phyloP scores from a whole-genome alignment of 495 filamentous ascomycete species.

The Xylaria nigripes region DNA sequence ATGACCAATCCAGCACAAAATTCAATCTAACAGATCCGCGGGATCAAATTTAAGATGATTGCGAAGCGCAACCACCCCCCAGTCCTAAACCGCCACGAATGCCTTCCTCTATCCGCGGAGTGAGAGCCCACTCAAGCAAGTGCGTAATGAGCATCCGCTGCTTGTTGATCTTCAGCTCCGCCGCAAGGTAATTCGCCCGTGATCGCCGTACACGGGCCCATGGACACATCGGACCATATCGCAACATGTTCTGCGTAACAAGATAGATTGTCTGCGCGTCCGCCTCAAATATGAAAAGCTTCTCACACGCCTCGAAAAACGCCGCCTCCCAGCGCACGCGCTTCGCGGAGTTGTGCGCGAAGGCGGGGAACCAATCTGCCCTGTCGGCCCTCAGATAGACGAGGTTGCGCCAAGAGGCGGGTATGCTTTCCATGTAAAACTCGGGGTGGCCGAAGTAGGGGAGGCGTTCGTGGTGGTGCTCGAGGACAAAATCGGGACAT shows the following conservation, averaged over 20 bases:
- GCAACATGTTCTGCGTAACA: neutral
- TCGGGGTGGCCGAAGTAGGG: conserved; percentile 14
- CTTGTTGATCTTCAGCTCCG: conserved; percentile 41
- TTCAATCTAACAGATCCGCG: too few species aligned
- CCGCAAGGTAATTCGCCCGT: conserved; percentile 41
- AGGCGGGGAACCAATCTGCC: neutral
- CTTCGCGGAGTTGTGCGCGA: neutral
- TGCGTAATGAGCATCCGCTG: conserved; percentile 7
- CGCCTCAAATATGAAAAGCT: conserved; percentile 1
- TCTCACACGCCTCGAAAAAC: conserved; percentile 11
- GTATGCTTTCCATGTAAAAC: neutral
- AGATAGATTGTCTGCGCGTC: conserved; percentile 6
- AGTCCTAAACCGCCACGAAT: too few species aligned
- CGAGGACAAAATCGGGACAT: conserved; percentile 8
- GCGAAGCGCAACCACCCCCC: too few species aligned
- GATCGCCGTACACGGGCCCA: neutral
- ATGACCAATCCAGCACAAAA: too few species aligned
- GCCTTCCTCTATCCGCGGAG: too few species aligned
- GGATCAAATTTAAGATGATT: too few species aligned
- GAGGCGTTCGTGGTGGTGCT: conserved; percentile 17
- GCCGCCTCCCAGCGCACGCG: neutral
- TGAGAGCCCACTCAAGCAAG: neutral
- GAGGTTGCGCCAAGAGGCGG: conserved; percentile 11
- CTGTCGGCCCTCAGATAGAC: neutral
- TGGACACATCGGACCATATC: neutral